phyloP scores from a whole-genome alignment of 495 filamentous ascomycete species.

The Xylaria sp. region DNA sequence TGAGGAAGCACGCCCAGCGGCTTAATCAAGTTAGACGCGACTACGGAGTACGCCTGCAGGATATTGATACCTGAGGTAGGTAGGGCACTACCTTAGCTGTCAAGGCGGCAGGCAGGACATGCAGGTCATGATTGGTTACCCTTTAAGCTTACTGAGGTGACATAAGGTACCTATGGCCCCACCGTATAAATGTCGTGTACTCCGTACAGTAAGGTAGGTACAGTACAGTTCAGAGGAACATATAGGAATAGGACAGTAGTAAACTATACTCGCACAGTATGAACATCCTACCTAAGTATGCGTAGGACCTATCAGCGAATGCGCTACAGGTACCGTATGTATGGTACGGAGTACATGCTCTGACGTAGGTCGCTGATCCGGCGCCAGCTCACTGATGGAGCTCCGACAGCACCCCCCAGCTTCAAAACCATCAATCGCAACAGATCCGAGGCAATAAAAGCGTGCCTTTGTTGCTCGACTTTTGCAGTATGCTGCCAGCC shows the following conservation, averaged over 20 bases:
- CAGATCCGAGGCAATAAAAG: slow-evolving; percentile 11
- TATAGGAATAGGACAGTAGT: too few species aligned
- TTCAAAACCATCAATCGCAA: not conserved
- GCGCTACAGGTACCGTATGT: too few species aligned
- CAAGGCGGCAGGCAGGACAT: not conserved
- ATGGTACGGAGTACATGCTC: not conserved
- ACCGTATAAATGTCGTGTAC: too few species aligned
- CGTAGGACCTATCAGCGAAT: too few species aligned
- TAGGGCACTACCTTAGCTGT: not conserved
- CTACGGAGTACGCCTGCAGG: not conserved
- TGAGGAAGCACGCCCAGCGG: not conserved
- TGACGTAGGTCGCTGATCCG: slow-evolving; percentile 19
- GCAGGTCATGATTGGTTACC: not conserved
- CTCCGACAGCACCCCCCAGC: not conserved
- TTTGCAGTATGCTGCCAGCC: slow-evolving; percentile 26
- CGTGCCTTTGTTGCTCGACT: slow-evolving; percentile 5
- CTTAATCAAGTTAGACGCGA: not conserved
- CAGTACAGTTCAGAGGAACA: too few species aligned
- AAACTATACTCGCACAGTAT: not conserved
- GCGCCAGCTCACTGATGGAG: too few species aligned
- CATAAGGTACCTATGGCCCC: too few species aligned
- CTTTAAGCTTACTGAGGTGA: too few species aligned
- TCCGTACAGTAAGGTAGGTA: too few species aligned
- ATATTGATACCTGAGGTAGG: not conserved
- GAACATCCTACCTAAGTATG: not conserved